A percentile compares a stretch with the other conserved stretches of the same genome.
These are phyloP conservation scores for Candida berthetii DNA, from an alignment of 805 yeast species.

Conservation along the genomic window DNA sequence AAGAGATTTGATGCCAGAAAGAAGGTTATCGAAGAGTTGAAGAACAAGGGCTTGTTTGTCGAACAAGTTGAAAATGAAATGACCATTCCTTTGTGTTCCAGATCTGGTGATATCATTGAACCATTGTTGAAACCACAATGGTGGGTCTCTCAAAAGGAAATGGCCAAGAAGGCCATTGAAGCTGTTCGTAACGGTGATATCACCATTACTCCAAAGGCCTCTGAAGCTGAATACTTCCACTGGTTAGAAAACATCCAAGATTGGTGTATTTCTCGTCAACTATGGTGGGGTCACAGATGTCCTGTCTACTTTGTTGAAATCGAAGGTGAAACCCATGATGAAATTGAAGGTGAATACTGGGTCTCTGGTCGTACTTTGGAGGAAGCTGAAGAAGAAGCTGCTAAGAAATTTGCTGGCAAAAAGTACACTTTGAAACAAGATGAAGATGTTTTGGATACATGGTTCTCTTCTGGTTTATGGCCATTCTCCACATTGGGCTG, in stretches of 20 bases:
- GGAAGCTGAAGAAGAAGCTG: conserved; percentile 85
- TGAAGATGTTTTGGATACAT: conserved; percentile 96
- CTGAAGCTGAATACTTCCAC: conserved; percentile 89
- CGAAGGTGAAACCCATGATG: conserved; percentile 55
- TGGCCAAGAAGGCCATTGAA: conserved; percentile 82
- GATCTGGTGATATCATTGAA: conserved; percentile 96
- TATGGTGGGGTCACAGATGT: conserved; percentile 98
- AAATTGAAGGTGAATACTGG: conserved; percentile 75
- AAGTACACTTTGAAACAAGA: conserved; percentile 83
- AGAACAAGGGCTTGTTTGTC: conserved; percentile 65
- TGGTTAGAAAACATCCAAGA: conserved; percentile 97
- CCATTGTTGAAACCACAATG: conserved; percentile 98
- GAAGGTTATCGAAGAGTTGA: conserved; percentile 73
- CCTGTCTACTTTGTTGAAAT: conserved; percentile 87
- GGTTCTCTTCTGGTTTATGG: conserved; percentile 99
- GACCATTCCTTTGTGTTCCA: conserved; percentile 90
- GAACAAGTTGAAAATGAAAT: conserved; percentile 93
- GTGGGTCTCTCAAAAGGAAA: conserved; percentile 92
- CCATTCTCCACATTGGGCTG: conserved; percentile 95
- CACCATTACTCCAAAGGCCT: conserved; percentile 78
- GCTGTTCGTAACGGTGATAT: conserved; percentile 82
- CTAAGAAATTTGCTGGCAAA: conserved; percentile 59
- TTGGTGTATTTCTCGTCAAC: conserved; percentile 96
- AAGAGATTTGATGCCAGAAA: conserved; percentile 93
- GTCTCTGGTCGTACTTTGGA: conserved; percentile 78